Conservation (phyloP, 371 early-diverging fungal species). For the Mucor plumbeus region DNA sequence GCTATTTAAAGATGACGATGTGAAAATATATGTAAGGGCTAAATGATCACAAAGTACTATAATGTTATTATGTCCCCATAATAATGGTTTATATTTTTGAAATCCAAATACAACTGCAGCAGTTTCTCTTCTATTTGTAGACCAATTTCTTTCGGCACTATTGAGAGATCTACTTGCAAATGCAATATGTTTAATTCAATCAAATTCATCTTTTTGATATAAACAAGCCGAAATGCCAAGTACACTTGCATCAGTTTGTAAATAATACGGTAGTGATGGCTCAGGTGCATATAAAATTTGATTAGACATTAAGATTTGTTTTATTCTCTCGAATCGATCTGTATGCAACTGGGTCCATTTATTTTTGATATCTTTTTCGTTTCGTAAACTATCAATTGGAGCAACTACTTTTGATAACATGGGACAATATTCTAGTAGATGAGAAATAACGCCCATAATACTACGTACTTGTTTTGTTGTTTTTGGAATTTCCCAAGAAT, state of each 20-base stretch:
- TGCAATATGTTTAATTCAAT: constrained; percentile 5
- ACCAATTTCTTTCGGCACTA: background rate
- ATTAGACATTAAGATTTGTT: background rate
- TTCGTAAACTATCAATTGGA: constrained; percentile 9
- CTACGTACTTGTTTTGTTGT: constrained; percentile 23
- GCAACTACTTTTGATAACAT: background rate
- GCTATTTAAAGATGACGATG: background rate
- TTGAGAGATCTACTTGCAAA: constrained; percentile 8
- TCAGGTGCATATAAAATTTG: background rate
- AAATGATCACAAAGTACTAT: constrained; percentile 8
- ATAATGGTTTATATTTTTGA: background rate
- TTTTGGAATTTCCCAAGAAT: constrained; percentile 21
- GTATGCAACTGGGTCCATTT: constrained; percentile 12
- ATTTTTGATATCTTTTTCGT: background rate
- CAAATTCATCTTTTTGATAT: constrained; percentile 9
- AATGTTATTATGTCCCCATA: constrained; percentile 8
- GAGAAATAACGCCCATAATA: constrained; percentile 29
- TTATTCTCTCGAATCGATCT: background rate
- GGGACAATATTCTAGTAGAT: constrained; percentile 20
- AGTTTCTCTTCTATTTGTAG: constrained; percentile 14
- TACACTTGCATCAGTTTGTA: constrained; percentile 5
- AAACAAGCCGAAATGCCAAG: constrained; percentile 6
- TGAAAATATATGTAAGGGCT: constrained; percentile 2
- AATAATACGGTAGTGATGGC: background rate
- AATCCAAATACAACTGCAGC: constrained; percentile 7